Percentiles rank a stretch among this genome's conserved stretches.
Evolutionary conservation across 805 yeast species (phyloP).

Genomic region (Nakazawaea sp.): DNA sequence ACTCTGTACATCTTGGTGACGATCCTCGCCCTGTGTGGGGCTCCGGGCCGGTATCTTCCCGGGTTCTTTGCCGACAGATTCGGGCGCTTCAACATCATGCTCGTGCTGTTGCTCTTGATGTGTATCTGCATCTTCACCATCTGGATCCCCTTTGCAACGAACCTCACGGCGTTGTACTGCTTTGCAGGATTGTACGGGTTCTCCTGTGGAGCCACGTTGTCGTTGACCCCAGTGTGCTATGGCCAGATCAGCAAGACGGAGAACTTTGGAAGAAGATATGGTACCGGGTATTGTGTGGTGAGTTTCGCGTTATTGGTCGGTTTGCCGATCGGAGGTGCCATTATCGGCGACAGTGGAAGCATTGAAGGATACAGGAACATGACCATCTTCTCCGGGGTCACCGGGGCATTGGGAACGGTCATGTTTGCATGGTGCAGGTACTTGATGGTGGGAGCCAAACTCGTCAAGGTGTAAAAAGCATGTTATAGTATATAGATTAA

Average conservation of each 20-base stretch:
- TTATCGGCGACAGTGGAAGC: conserved; percentile 7
- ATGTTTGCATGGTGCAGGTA: conserved; percentile 3
- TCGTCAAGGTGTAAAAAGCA: conserved; percentile 8
- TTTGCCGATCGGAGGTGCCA: conserved; percentile 35
- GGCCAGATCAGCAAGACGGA: conserved; percentile 56
- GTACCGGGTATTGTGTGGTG: conserved; percentile 53
- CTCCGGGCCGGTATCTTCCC: conserved; percentile 26
- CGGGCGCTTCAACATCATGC: conserved; percentile 49
- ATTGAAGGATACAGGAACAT: conserved; percentile 8
- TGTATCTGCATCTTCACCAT: conserved; percentile 39
- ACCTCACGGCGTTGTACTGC: conserved; percentile 34
- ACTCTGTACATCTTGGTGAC: conserved; percentile 41
- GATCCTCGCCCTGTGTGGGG: conserved; percentile 37
- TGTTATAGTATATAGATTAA: background rate
- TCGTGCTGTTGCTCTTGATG: conserved; percentile 29
- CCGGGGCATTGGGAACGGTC: conserved; percentile 1
- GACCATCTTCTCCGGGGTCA: conserved; percentile 9
- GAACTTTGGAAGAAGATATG: conserved; percentile 66
- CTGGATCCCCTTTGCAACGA: conserved; percentile 62
- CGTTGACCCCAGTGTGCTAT: conserved; percentile 65
- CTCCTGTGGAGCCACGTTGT: conserved; percentile 52
- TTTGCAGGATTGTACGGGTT: conserved; percentile 55
- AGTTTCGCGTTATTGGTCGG: conserved; percentile 36
- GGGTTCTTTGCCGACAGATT: conserved; percentile 26
- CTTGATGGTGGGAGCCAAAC: conserved; percentile 4